A percentile compares a stretch with the other conserved stretches of the same genome.
phyloP scores from a whole-genome alignment of 805 yeast species.

The Metschnikowia picachoensis region DNA sequence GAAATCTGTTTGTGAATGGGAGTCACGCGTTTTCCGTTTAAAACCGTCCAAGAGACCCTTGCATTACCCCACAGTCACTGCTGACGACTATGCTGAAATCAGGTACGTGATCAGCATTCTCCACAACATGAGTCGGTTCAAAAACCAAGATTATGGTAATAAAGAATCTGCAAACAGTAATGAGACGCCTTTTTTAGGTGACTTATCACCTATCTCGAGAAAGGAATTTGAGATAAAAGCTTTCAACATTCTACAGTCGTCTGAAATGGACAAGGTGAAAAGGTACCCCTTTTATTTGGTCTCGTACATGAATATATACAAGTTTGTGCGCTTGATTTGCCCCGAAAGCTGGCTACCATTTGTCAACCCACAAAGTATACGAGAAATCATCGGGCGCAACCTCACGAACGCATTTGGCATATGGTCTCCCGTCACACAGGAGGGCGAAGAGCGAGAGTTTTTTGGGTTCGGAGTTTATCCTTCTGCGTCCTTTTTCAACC shows the following conservation, averaged over 20 bases:
- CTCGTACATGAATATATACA: conserved; percentile 46
- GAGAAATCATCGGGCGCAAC: conserved; percentile 53
- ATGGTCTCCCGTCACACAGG: conserved; percentile 44
- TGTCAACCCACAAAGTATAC: conserved; percentile 37
- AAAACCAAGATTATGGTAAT: not conserved
- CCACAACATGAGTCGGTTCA: conserved; percentile 14
- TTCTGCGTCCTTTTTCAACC: conserved; percentile 64
- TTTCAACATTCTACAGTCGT: conserved; percentile 47
- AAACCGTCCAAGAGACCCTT: conserved; percentile 34
- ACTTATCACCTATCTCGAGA: conserved; percentile 4
- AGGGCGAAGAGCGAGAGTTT: conserved; percentile 47
- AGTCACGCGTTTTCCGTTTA: conserved; percentile 25
- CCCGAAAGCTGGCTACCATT: conserved; percentile 31
- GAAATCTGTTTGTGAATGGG: conserved; percentile 39
- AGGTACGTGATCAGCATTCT: conserved; percentile 39
- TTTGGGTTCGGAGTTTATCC: conserved; percentile 61
- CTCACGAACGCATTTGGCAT: conserved; percentile 69
- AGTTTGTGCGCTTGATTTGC: conserved; percentile 41
- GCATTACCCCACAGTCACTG: conserved; percentile 41
- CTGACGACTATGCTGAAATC: conserved; percentile 49
- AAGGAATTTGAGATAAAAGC: conserved; percentile 20
- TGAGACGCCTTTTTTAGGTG: not conserved
- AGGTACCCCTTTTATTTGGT: conserved; percentile 45
- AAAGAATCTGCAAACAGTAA: not conserved
- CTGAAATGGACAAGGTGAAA: conserved; percentile 44